Conservation (phyloP, 1,284 basidiomycete genomes). For the Trametes polyzona region DNA sequence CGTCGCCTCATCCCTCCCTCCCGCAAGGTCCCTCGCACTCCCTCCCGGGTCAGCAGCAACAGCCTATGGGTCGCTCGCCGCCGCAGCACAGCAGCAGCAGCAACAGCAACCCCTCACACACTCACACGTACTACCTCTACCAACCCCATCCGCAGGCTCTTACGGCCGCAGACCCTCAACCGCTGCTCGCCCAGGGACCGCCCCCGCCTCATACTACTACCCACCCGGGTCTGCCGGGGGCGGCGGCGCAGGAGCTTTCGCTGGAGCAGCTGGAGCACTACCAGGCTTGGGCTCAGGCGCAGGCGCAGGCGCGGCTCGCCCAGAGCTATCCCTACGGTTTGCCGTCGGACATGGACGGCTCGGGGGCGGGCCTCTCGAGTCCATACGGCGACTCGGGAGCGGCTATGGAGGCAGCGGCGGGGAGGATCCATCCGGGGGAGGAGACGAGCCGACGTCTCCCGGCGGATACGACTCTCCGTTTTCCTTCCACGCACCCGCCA, state of each 20-base stretch:
- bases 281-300: constrained; percentile 41
- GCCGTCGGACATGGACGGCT: constrained; percentile 42
- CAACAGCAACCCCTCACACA: constrained; percentile 39
- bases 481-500: constrained; percentile 71
- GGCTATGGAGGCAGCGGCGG: constrained; percentile 25
- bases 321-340: constrained; percentile 47
- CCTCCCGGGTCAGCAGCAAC: constrained; percentile 21
- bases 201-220: constrained; percentile 59
- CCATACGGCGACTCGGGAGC: constrained; percentile 30
- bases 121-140: constrained; percentile 53
- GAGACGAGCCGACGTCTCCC: constrained; percentile 33
- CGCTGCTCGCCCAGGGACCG: constrained; percentile 62
- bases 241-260: constrained; percentile 42
- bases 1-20: constrained; percentile 65
- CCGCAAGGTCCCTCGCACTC: constrained; percentile 47
- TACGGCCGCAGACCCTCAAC: constrained; percentile 47
- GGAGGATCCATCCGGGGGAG: constrained; percentile 32
- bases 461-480: constrained; percentile 61
- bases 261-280: constrained; percentile 48
- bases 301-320: constrained; percentile 42
- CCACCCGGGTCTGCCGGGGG: constrained; percentile 31
- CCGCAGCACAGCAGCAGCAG: constrained; percentile 31
- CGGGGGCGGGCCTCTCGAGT: constrained; percentile 26
- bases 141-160: constrained; percentile 38
- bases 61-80: constrained; percentile 34